Evolutionary conservation across 2,329 filamentous ascomycete genomes (phyloP).

Genomic region (Ceratocystis albifundus): DNA sequence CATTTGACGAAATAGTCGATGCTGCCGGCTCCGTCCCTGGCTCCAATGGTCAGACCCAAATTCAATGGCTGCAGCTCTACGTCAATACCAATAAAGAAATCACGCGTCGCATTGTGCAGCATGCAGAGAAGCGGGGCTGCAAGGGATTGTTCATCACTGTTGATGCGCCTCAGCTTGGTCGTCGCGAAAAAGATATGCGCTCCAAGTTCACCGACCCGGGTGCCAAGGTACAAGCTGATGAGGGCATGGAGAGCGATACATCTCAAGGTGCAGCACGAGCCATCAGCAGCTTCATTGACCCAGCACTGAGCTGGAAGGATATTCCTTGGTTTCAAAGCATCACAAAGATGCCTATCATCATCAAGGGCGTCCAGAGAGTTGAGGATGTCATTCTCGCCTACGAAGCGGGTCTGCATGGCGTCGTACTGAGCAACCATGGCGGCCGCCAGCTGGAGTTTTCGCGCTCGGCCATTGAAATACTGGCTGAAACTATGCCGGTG

Average conservation of each 20-base stretch:
- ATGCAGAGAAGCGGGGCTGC: slow-evolving; percentile 85
- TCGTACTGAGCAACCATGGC: slow-evolving; percentile 92
- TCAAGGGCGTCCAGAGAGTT: slow-evolving; percentile 93
- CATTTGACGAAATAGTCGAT: slow-evolving; percentile 93
- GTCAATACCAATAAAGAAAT: slow-evolving; percentile 92
- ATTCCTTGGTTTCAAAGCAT: slow-evolving; percentile 86
- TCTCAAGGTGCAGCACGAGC: slow-evolving; percentile 87
- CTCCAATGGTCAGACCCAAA: slow-evolving; percentile 52
- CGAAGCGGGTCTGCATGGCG: slow-evolving; percentile 70
- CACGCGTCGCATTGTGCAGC: slow-evolving; percentile 78
- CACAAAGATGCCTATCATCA: slow-evolving; percentile 86
- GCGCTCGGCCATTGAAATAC: slow-evolving; percentile 74
- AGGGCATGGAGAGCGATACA: slow-evolving; percentile 62
- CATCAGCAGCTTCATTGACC: slow-evolving; percentile 95
- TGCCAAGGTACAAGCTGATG: slow-evolving; percentile 60
- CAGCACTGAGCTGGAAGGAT: slow-evolving; percentile 82
- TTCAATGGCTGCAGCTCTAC: slow-evolving; percentile 95
- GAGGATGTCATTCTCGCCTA: slow-evolving; percentile 87
- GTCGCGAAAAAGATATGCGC: slow-evolving; percentile 96
- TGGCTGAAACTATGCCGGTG: slow-evolving; percentile 87
- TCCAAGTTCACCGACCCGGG: slow-evolving; percentile 78
- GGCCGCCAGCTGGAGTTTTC: slow-evolving; percentile 89
- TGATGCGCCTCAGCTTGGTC: slow-evolving; percentile 87
- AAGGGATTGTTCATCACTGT: slow-evolving; percentile 97
- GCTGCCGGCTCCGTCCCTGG: slow-evolving; percentile 39